A percentile compares a stretch with the other conserved stretches of the same genome.
Evolutionary conservation across 2,329 filamentous ascomycete species (phyloP).

Genomic region (Talaromyces sp.): DNA sequence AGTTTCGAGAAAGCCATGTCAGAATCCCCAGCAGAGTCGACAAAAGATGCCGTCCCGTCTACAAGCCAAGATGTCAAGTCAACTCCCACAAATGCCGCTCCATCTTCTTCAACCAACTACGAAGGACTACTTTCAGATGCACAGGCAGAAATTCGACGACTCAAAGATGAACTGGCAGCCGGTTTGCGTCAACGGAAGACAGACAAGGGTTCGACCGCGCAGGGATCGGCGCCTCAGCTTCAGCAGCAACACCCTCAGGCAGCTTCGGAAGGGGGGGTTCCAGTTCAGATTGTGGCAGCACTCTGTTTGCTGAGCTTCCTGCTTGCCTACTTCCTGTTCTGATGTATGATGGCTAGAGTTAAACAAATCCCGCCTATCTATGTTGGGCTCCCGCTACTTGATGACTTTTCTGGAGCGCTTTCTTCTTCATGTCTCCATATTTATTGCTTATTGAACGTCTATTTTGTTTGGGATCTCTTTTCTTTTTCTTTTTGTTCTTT

Average conservation of each 20-base stretch:
- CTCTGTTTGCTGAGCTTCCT: conserved; percentile 88
- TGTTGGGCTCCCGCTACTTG: conserved; percentile 5
- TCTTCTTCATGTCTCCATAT: not conserved
- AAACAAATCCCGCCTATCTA: not conserved
- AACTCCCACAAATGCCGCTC: conserved; percentile 43
- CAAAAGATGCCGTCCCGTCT: conserved; percentile 27
- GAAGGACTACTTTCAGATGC: conserved; percentile 64
- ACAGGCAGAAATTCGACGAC: conserved; percentile 62
- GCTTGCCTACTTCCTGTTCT: conserved; percentile 95
- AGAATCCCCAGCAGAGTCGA: conserved; percentile 34
- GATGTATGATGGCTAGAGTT: conserved; percentile 25
- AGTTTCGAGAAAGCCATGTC: conserved; percentile 32
- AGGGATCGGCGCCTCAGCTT: conserved; percentile 43
- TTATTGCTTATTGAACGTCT: not conserved
- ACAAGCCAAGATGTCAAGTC: conserved; percentile 41
- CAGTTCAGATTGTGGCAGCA: conserved; percentile 75
- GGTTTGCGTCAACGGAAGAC: conserved; percentile 76
- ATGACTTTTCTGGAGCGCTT: conserved; percentile 1
- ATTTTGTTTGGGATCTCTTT: not conserved
- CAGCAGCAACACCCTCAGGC: conserved; percentile 52
- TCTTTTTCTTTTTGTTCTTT: not conserved
- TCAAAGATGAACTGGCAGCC: conserved; percentile 52
- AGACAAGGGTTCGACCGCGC: conserved; percentile 38
- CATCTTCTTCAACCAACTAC: conserved; percentile 41
- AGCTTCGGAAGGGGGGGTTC: conserved; percentile 61